A percentile compares a stretch with the other conserved stretches of the same genome.
Conservation (phyloP, 2,329 filamentous ascomycete genomes). For the Fusarium sp. region DNA sequence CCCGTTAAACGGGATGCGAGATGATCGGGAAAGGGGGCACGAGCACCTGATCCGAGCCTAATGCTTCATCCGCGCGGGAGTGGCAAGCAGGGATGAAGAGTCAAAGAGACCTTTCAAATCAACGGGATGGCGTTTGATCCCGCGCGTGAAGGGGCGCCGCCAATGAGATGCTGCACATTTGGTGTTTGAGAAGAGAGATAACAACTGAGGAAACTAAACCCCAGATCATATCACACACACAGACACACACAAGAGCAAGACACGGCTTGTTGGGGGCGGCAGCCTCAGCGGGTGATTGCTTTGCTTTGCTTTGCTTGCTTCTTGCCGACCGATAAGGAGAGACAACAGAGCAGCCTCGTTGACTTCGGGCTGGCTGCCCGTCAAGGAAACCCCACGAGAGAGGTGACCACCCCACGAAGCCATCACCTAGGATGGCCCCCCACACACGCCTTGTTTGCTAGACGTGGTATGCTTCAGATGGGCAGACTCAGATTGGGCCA, state of each 20-base stretch:
- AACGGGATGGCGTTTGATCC: conserved; percentile 22
- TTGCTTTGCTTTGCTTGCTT: not conserved
- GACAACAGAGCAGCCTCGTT: not conserved
- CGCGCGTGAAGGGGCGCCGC: not conserved
- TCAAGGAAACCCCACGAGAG: conserved; percentile 15
- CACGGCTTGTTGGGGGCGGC: conserved; percentile 6
- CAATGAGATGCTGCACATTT: conserved; percentile 11
- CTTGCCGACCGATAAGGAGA: conserved; percentile 12
- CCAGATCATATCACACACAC: not conserved
- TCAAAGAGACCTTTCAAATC: not conserved
- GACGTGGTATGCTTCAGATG: conserved; percentile 27
- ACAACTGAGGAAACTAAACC: conserved; percentile 27
- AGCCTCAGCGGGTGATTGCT: conserved; percentile 19
- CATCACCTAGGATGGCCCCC: conserved; percentile 6
- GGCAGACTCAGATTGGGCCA: conserved; percentile 15
- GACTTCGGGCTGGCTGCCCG: not conserved
- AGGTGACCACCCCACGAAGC: conserved; percentile 1
- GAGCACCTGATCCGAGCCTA: conserved; percentile 35
- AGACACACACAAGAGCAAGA: not conserved
- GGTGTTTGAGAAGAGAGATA: conserved; percentile 15
- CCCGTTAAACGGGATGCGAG: conserved; percentile 26
- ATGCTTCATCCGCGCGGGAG: conserved; percentile 22
- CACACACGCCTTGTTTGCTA: conserved; percentile 15
- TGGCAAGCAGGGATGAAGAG: not conserved
- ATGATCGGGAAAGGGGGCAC: conserved; percentile 27